These are phyloP conservation scores for Syzygium jambos DNA, from an alignment of 345 rosid genomes.

Conservation along the genomic window DNA sequence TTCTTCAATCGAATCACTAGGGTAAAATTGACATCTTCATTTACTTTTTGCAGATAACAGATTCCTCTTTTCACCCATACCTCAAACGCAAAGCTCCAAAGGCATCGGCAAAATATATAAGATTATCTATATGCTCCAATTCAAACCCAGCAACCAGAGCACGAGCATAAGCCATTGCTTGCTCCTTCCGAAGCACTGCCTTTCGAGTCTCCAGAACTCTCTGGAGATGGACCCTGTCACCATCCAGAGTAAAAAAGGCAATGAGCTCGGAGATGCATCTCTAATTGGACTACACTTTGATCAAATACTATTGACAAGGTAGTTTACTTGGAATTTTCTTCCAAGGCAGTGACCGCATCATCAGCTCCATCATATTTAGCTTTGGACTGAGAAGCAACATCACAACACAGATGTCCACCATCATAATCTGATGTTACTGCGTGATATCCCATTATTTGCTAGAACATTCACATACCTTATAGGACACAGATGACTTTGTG, in stretches of 20 bases:
- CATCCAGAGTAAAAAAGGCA: background rate
- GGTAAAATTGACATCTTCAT: background rate
- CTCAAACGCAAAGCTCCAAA: slow-evolving; percentile 94
- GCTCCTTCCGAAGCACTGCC: slow-evolving; percentile 82
- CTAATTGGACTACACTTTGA: background rate
- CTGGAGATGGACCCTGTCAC: slow-evolving; percentile 77
- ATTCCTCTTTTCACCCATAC: slow-evolving; percentile 15
- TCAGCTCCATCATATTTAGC: slow-evolving; percentile 33
- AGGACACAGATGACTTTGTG: slow-evolving; percentile 31
- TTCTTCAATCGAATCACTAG: background rate
- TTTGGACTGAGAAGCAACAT: slow-evolving; percentile 23
- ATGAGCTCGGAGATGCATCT: background rate
- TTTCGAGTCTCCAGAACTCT: slow-evolving; percentile 75
- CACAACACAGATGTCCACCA: background rate
- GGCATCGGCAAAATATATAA: slow-evolving; percentile 74
- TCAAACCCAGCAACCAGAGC: slow-evolving; percentile 91
- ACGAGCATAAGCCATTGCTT: slow-evolving; percentile 97
- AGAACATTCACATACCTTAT: slow-evolving; percentile 35
- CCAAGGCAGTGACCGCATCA: slow-evolving; percentile 14
- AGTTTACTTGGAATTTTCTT: slow-evolving; percentile 84
- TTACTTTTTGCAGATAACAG: background rate
- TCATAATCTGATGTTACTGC: background rate
- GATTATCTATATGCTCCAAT: slow-evolving; percentile 56
- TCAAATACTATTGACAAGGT: background rate
- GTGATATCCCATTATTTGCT: background rate